phyloP scores from a whole-genome alignment of 305 asterid genomes.

The Solanum hybrid region DNA sequence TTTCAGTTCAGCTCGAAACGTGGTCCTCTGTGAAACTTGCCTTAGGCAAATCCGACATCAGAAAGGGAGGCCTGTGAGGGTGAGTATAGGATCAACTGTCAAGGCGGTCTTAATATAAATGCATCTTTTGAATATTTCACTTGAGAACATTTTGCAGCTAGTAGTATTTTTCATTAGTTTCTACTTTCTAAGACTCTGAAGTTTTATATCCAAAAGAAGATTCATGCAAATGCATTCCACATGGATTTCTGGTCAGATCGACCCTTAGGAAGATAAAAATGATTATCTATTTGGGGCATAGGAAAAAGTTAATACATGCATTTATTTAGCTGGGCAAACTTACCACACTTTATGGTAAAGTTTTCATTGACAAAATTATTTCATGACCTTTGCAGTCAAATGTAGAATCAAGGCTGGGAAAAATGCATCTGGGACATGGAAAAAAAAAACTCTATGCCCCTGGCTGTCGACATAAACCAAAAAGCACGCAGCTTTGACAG shows the following conservation, averaged over 20 bases:
- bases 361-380: background rate
- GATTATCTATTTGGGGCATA: background rate
- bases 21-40: background rate
- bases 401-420: background rate
- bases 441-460: background rate
- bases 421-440: background rate
- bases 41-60: background rate
- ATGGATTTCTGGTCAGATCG: background rate
- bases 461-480: background rate
- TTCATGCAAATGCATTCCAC: background rate
- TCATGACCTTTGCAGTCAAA: background rate
- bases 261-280: background rate
- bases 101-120: background rate
- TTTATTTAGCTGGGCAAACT: background rate
- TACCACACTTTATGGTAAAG: background rate
- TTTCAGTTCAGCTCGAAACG: background rate
- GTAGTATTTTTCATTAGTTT: background rate
- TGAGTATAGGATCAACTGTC: background rate
- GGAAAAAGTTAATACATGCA: background rate
- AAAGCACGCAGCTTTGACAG: background rate
- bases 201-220: background rate
- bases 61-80: background rate
- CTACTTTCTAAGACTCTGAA: background rate
- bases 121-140: constrained; percentile 5
- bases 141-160: background rate